Conservation (phyloP, 2,329 filamentous ascomycete genomes). For the Xenosphaeropsis pyriputrescens region DNA sequence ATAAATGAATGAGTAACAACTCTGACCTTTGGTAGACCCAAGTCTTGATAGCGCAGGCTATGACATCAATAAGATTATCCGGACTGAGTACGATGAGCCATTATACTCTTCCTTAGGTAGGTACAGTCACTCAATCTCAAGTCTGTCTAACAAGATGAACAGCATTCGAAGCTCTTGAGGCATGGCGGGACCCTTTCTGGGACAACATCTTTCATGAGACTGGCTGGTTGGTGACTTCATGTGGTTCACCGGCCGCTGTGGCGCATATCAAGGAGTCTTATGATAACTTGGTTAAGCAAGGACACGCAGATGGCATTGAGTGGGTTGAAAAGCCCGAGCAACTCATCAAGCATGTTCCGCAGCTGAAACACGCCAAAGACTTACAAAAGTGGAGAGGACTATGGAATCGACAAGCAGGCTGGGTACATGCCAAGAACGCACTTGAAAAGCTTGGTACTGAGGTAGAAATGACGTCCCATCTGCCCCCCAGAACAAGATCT, state of each 20-base stretch:
- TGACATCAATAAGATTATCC: slow-evolving; percentile 45
- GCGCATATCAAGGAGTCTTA: slow-evolving; percentile 15
- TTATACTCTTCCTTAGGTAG: slow-evolving; percentile 4
- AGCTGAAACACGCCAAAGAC: slow-evolving; percentile 1
- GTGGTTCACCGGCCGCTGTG: slow-evolving; percentile 4
- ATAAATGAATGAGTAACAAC: slow-evolving; percentile 1
- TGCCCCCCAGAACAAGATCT: too few species aligned
- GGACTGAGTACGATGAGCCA: slow-evolving; percentile 12
- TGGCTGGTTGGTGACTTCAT: not conserved
- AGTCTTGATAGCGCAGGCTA: slow-evolving; percentile 33
- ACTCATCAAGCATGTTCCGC: slow-evolving; percentile 16
- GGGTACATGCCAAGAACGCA: not conserved
- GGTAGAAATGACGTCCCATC: too few species aligned
- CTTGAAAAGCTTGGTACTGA: not conserved
- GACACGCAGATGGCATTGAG: slow-evolving; percentile 2
- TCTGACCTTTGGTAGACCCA: slow-evolving; percentile 1
- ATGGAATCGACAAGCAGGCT: slow-evolving; percentile 4
- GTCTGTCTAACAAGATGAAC: slow-evolving; percentile 2
- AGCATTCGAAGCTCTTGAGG: slow-evolving; percentile 13
- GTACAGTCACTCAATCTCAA: not conserved
- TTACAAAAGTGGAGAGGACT: not conserved
- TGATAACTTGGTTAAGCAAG: slow-evolving; percentile 3
- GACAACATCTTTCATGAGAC: slow-evolving; percentile 20
- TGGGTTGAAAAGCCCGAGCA: slow-evolving; percentile 21
- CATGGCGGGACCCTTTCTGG: slow-evolving; percentile 17